These are phyloP conservation scores for Solanum hybrid DNA, from an alignment of 305 asterid species.

Conservation along the genomic window DNA sequence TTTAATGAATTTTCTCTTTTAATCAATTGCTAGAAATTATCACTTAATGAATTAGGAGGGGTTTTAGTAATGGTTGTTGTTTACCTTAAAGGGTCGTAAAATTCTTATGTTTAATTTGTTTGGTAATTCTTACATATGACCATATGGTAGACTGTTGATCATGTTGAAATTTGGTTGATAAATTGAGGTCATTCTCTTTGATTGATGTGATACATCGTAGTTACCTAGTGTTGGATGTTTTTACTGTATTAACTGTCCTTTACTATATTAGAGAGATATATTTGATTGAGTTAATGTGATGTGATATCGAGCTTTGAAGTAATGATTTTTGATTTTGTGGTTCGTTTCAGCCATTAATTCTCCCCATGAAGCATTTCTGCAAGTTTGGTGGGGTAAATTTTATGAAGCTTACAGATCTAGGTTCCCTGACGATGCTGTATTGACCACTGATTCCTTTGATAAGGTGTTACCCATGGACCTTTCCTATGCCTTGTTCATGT, in stretches of 20 bases:
- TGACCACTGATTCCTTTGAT: constrained; percentile 5
- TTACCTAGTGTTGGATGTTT: background rate
- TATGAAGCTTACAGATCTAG: background rate
- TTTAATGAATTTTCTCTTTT: background rate
- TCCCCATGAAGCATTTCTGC: constrained; percentile 6
- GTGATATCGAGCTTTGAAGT: background rate
- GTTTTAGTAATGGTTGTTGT: background rate
- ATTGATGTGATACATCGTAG: background rate
- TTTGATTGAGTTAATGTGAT: background rate
- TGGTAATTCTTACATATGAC: background rate
- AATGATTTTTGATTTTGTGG: background rate
- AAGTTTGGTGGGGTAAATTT: background rate
- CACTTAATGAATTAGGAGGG: background rate
- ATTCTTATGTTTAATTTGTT: background rate
- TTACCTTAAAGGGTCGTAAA: background rate
- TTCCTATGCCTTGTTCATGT: background rate
- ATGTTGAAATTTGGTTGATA: background rate
- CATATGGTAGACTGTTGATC: background rate
- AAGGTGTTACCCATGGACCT: constrained; percentile 14
- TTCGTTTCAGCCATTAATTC: constrained; percentile 20
- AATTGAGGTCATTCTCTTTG: background rate
- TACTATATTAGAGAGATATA: background rate
- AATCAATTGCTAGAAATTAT: background rate
- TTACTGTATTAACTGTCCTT: background rate
- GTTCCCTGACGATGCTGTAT: background rate